Evolutionary conservation across 495 filamentous ascomycete species (phyloP).

Genomic region (Hypoxylon perforatum): DNA sequence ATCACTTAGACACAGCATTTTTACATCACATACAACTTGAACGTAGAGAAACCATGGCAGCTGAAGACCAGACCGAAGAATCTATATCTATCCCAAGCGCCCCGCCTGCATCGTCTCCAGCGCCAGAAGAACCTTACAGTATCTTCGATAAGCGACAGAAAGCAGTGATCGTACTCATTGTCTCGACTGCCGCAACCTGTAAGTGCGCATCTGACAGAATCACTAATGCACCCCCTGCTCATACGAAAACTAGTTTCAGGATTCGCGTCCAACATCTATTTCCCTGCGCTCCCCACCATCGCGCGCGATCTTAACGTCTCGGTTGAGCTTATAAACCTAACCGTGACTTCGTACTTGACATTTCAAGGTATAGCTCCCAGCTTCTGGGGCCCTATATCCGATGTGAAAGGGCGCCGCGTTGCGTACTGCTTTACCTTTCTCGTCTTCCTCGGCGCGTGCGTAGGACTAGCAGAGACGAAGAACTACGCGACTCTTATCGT

Average conservation of each 20-base stretch:
- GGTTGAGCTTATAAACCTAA: conserved; percentile 59
- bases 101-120: conserved; percentile 7
- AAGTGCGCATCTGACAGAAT: conserved; percentile 22
- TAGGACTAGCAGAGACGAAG: conserved; percentile 59
- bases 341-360: conserved; percentile 64
- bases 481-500: conserved; percentile 60
- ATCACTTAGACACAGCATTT: background rate
- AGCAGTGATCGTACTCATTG: conserved; percentile 56
- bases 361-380: conserved; percentile 64
- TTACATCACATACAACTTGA: background rate
- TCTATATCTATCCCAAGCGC: background rate
- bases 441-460: conserved; percentile 59
- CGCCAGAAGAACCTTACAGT: conserved; percentile 51
- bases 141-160: conserved; percentile 62
- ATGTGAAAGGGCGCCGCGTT: conserved; percentile 59
- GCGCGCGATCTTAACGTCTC: conserved; percentile 56
- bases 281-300: conserved; percentile 61
- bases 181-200: conserved; percentile 62
- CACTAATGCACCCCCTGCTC: background rate
- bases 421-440: conserved; percentile 60
- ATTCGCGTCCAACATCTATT: conserved; percentile 67
- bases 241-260: conserved; percentile 55
- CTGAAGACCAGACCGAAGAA: conserved; percentile 2
- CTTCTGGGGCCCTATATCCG: conserved; percentile 63
- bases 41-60: conserved; percentile 5